These are phyloP conservation scores for Cardamine occulta DNA, from an alignment of 345 rosid genomes.

Conservation along the genomic window DNA sequence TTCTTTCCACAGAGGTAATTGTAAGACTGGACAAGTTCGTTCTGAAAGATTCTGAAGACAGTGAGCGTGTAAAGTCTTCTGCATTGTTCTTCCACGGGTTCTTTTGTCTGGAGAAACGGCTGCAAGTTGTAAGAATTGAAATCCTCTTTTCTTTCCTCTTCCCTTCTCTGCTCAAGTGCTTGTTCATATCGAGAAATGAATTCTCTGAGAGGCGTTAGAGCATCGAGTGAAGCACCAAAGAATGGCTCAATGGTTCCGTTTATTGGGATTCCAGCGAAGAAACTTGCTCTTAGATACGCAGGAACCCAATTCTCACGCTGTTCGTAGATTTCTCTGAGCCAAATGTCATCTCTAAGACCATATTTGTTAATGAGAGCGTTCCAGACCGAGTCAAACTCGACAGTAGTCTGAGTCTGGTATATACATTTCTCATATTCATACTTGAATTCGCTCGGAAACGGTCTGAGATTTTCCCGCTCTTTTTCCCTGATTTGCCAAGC, in stretches of 20 bases:
- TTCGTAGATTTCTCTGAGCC: slow-evolving; percentile 78
- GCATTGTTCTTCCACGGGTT: slow-evolving; percentile 84
- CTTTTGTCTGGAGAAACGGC: slow-evolving; percentile 71
- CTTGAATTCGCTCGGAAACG: slow-evolving; percentile 59
- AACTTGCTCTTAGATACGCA: slow-evolving; percentile 62
- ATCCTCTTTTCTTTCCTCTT: slow-evolving; percentile 86
- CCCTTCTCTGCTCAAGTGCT: slow-evolving; percentile 66
- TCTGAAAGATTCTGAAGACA: slow-evolving; percentile 76
- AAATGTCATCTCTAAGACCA: slow-evolving; percentile 57
- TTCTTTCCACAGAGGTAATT: slow-evolving; percentile 68
- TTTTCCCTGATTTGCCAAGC: slow-evolving; percentile 73
- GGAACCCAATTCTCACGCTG: slow-evolving; percentile 85
- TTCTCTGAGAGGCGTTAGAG: slow-evolving; percentile 62
- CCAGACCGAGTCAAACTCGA: slow-evolving; percentile 76
- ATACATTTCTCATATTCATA: slow-evolving; percentile 76
- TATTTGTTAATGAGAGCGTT: slow-evolving; percentile 61
- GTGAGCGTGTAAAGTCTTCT: slow-evolving; percentile 74
- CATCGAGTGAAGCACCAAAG: slow-evolving; percentile 61
- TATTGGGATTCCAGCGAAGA: slow-evolving; percentile 78
- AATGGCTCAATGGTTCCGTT: slow-evolving; percentile 61
- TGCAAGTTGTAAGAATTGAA: slow-evolving; percentile 70
- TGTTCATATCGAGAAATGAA: slow-evolving; percentile 67
- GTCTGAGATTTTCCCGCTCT: slow-evolving; percentile 63
- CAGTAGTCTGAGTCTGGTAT: slow-evolving; percentile 64
- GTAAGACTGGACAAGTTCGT: slow-evolving; percentile 72